phyloP scores from a whole-genome alignment of 139 green algal genomes.

The Pseudopediastrum boryanum region DNA sequence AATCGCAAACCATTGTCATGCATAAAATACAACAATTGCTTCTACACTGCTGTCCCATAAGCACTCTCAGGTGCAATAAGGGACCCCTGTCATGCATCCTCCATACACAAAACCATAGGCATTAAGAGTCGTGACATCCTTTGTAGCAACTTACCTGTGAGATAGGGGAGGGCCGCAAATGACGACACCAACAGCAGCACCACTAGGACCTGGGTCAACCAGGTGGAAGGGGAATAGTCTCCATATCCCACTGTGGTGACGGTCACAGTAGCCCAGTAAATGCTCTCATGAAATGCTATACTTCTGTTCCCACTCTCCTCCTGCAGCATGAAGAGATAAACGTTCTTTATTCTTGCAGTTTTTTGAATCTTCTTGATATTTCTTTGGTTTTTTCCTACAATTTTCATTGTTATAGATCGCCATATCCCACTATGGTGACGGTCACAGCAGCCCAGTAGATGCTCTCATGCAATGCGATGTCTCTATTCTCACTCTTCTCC shows the following conservation, averaged over 20 bases:
- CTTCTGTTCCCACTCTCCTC: too few species aligned
- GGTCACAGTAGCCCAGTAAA: neutral
- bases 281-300: slow-evolving; percentile 35
- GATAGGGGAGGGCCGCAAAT: slow-evolving; percentile 18
- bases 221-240: slow-evolving; percentile 17
- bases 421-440: slow-evolving; percentile 47
- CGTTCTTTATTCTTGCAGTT: too few species aligned
- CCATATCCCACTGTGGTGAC: neutral
- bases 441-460: slow-evolving; percentile 57
- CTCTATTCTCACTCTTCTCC: too few species aligned
- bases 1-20: too few species aligned
- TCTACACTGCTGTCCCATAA: too few species aligned
- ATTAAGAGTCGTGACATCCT: too few species aligned
- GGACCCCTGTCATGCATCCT: too few species aligned
- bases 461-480: slow-evolving; percentile 37
- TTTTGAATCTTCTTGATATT: neutral
- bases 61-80: too few species aligned
- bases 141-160: slow-evolving; percentile 18
- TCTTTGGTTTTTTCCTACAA: slow-evolving; percentile 13
- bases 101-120: too few species aligned
- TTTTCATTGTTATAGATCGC: slow-evolving; percentile 27
- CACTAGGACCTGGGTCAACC: slow-evolving; percentile 28
- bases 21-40: too few species aligned
- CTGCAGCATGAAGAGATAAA: too few species aligned
- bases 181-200: slow-evolving; percentile 6